Evolutionary conservation across 345 rosid genomes (phyloP), one percentile per base, ranked within the genome.

Genomic region (Schrenkiella parvula): DNA sequence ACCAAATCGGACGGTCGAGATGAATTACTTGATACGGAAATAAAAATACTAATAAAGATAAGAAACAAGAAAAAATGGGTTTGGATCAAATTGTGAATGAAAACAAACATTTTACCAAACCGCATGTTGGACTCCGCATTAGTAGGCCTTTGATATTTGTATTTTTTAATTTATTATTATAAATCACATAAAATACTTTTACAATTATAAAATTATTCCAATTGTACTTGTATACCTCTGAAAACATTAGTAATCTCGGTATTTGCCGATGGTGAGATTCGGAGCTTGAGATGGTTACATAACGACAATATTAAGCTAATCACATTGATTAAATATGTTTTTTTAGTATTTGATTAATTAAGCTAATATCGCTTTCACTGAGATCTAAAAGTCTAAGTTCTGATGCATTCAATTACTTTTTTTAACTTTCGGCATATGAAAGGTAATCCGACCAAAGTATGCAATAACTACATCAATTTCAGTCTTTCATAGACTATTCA

Each of bases 61-160:
- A 15, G 46, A 68, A 32, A 50, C 73, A 15, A 26, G 12, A 60
- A 42, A 58, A 48, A 15, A 15, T 41, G 68, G 63, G 63, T 52
- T 68, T 75, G 15, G 55, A 68, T 67, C 47, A 42, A 59, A 7
- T 58, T 68, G 64, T 75, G 73, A 51, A 67, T 50, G 51, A 68
- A 51, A 75, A 43, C 63, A 42, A 55, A 54, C 68, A 66, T 74
- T 14, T 74, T 66, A 59, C 67, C 67, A 66, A 74, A 74, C 72
- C 61, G 66, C 73, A 58, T 74, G 73, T 55, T 66, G 62, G 62
- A 58, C 37, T 65, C 66, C 71, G 52, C 78, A 37, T 46, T 73
- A 47, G 9, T 23, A 64, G 71, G 57, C 48, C 70, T 64, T 22
- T 42, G n/a, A 32, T 54, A 25, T 60, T 23, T 39, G 8, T 1